Base-by-base conservation (phyloP, 1,284 basidiomycete species). In the Pascua sp. region DNA sequence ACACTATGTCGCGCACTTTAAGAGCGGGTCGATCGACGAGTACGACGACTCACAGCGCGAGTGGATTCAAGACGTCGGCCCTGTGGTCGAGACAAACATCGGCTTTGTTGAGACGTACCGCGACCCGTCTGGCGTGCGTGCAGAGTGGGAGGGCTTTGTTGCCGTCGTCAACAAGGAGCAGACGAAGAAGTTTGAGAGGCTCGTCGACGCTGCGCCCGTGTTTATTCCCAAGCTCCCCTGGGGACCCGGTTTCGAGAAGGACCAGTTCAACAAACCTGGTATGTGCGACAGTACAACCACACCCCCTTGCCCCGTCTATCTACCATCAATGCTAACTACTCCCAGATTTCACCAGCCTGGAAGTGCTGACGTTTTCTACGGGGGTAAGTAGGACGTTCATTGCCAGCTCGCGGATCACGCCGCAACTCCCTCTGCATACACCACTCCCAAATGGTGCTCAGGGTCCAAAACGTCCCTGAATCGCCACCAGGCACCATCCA, bases 81-180 rank as follows among this genome's bases (percentile, higher is more conserved):
- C 90, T 11, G 85, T 87, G n/a, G 90, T 93, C 11, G 90, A 61
- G 55, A 45, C 57, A 43, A 56, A 64, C 56, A 58, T 64, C 39
- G 90, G 90, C 24, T 80, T 79, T 60, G 71, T 80, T 40, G 85
- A 86, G 73, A 66, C 60, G 37, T 58, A 60, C 53, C 54, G 52
- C 36, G 90, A 92, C 69, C 90, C 90, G 8, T 69, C 67, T 11
- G 75, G 75, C 1, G 66, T 67, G 1, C 64, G 75, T 8, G 89
- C 89, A 0, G 90, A 91, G 72, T 91, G 89, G 88, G 89, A 91
- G 83, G 89, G 89, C 40, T 92, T 92, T 73, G 89, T 89, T 37
- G 89, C 90, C 7, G 86, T 91, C 63, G 90, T 92, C 49, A 84
- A 91, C 79, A 91, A 91, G 76, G 78, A 83, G 59, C 80, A 89